Base-by-base conservation (phyloP, 371 early-diverging fungal genomes). In the Rhizopus sp. region DNA sequence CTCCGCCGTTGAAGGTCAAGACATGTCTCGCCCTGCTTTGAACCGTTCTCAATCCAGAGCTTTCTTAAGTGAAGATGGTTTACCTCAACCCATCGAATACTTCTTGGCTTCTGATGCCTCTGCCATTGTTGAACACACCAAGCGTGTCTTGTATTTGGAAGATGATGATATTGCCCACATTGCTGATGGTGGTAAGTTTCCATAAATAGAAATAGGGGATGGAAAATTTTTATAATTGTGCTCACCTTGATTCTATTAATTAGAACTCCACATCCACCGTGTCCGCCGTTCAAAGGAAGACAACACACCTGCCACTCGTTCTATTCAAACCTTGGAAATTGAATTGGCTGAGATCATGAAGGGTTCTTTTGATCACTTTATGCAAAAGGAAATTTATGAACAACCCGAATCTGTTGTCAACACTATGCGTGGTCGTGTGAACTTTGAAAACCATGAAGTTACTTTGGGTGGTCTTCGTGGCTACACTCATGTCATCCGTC, bases 351-450 rank as follows among this genome's bases (percentile, higher is more conserved):
- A 93, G 59, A 98, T 99, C 81, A 97, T 97, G 97, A 99, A 99
- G 88, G 99, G 78, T 48, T 78, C 78, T 5, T 99, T 97, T 68
- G 93, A 93, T 56, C 99, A 98, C 84, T 99, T 98, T 75, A 99
- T 99, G 99, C 91, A 96, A 70, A 99, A 99, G 87, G 99, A 99
- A 82, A 99, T 99, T 62, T 98, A 91, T 71, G 99, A 99, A 80
- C 99, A 99, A 82, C 95, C 97, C 60, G 99, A 99, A 70, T 95
- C 96, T 2, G 96, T 99, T 31, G 95, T 98, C 60, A 99, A 99
- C 89, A 99, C 99, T 61, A 99, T 99, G 95, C 89, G 99, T 78
- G 99, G 99, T 46, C 93, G 99, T 74, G 93, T 99, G 68, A 95
- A 99, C 88, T 99, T 97, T 84, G 93, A 96, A 59, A 88, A 83